Evolutionary conservation across 306 rosid genomes (phyloP).

Genomic region (Sicyos baderoa): DNA sequence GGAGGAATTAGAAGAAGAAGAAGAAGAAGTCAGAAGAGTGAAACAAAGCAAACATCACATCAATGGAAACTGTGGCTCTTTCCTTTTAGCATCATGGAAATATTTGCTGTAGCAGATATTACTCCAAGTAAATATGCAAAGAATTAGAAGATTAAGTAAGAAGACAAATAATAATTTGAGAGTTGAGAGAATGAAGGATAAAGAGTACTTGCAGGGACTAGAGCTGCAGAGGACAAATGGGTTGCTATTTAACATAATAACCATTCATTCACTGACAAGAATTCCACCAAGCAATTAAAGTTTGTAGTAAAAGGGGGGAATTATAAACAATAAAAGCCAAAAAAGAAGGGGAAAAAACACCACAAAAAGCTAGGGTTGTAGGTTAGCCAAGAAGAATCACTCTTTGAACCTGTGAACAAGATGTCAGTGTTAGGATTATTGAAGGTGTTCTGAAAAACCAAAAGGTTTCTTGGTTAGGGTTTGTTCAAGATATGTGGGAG

Average conservation of each 20-base stretch:
- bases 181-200: conserved; percentile 15
- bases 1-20: conserved; percentile 30
- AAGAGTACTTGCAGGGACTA: conserved; percentile 24
- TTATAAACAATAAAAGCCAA: not conserved
- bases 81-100: conserved; percentile 14
- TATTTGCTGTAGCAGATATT: conserved; percentile 17
- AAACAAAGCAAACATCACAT: conserved; percentile 18
- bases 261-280: conserved; percentile 51
- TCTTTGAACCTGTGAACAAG: conserved; percentile 39
- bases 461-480: conserved; percentile 31
- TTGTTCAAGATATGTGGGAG: conserved; percentile 19
- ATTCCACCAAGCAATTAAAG: conserved; percentile 54
- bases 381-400: conserved; percentile 32
- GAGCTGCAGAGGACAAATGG: conserved; percentile 25
- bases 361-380: conserved; percentile 21
- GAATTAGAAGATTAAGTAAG: conserved; percentile 17
- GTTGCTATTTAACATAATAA: conserved; percentile 32
- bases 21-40: conserved; percentile 20
- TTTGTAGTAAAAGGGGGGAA: conserved; percentile 16
- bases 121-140: conserved; percentile 35
- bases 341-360: not conserved
- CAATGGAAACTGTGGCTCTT: conserved; percentile 19
- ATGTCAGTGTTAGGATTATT: conserved; percentile 26
- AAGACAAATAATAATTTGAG: conserved; percentile 19
- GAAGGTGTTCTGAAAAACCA: conserved; percentile 19